These are phyloP conservation scores for Ilex paraguariensis DNA, from an alignment of 305 asterid genomes.

Conservation along the genomic window DNA sequence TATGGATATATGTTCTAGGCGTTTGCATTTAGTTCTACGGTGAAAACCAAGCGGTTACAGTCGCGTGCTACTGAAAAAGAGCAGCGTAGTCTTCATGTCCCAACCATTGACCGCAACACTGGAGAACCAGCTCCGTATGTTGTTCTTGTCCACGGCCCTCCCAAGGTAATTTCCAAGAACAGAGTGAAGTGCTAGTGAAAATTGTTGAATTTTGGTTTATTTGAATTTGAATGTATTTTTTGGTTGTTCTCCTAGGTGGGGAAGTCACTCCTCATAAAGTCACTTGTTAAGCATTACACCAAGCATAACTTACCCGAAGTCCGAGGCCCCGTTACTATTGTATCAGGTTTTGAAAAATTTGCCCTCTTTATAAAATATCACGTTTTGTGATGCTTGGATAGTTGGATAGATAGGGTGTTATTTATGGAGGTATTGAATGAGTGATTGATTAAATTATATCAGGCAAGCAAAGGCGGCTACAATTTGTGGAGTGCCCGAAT, in stretches of 20 bases:
- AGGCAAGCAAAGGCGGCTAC: conserved; percentile 91
- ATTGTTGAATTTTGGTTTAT: too few relatives aligned
- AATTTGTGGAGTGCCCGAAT: conserved; percentile 96
- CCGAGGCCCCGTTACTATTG: conserved; percentile 85
- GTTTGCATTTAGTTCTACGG: conserved; percentile 67
- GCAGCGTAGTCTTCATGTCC: conserved; percentile 86
- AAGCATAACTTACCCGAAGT: conserved; percentile 92
- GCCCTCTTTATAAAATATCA: not conserved
- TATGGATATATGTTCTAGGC: conserved; percentile 39
- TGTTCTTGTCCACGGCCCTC: conserved; percentile 93
- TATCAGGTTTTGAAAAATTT: conserved; percentile 56
- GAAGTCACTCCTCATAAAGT: conserved; percentile 88
- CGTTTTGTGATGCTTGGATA: not conserved
- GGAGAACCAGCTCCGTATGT: conserved; percentile 96
- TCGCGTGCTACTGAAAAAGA: conserved; percentile 86
- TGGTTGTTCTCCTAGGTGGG: conserved; percentile 34
- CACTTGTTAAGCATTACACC: conserved; percentile 81
- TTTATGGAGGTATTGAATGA: conserved; percentile 7
- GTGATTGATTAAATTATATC: conserved; percentile 21
- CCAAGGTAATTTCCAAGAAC: conserved; percentile 44
- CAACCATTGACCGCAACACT: conserved; percentile 59
- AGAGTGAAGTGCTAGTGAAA: too few relatives aligned
- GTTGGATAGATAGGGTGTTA: conserved; percentile 1
- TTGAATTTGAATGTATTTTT: not conserved
- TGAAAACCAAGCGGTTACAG: conserved; percentile 80